Evolutionary conservation across 2,329 filamentous ascomycete genomes (phyloP), one percentile per base, ranked within the genome.

Genomic region (Tolypocladium endophyticum): DNA sequence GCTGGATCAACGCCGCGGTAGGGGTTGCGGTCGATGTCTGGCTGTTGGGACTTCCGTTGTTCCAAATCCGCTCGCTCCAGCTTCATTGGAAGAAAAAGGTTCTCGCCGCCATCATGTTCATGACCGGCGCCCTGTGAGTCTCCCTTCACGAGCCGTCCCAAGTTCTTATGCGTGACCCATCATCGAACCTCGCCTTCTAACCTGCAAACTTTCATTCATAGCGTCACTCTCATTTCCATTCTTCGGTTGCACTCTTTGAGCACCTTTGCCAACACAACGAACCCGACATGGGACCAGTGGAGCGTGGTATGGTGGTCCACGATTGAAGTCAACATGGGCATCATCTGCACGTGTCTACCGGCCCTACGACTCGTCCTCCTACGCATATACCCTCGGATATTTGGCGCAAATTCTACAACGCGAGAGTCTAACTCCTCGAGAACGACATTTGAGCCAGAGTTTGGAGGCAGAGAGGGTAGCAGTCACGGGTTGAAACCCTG

Each of bases 1-100:
- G 47, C 47, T 52, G 47, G 47, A 28, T 52, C 47, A 52, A 52
- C 47, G 47, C 47, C 12, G 47, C 28, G 16, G 47, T 52, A 2
- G 47, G 47, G 16, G 47, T 52, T 6, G 47, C 47, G 7, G 2
- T 33, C 2, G 53, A 61, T 35, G 38, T 59, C 23, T 56, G 57
- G 59, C 47, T 58, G 20, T 45, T 61, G n/a, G 59, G 30, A 30
- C 28, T 58, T 33, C 53, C 39, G n/a, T 30, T 58, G 3, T 25
- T 53, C 9, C 45, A 61, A n/a, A 56, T 61, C 30, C 39, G 55
- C 25, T 57, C 54, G 47, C 18, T 60, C 43, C 54, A 54, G 25
- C 38, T 60, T 11, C 59, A 60, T 33, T 60, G 59, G 59, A 60
- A 58, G 36, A 60, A 60, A 36, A 60, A 60, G 38, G 28, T 57